These are phyloP conservation scores for Fusarium metavorans DNA, from an alignment of 2,329 filamentous ascomycete genomes.

Conservation along the genomic window DNA sequence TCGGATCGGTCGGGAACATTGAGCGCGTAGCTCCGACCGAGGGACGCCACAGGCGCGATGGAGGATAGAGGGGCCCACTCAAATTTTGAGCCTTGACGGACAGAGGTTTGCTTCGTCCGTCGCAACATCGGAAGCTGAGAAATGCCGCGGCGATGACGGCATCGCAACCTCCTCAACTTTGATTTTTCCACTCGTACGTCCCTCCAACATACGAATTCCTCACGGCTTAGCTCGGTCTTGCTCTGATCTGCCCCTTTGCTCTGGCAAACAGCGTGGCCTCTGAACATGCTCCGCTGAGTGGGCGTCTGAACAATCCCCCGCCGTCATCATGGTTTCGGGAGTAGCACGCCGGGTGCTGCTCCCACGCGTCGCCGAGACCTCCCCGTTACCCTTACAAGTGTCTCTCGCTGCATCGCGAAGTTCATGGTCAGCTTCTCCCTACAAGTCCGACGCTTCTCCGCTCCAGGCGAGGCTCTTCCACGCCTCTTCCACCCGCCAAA, in stretches of 20 bases:
- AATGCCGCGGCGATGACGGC: conserved; percentile 53
- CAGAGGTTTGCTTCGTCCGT: conserved; percentile 30
- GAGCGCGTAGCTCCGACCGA: conserved; percentile 39
- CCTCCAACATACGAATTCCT: conserved; percentile 16
- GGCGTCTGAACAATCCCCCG: conserved; percentile 40
- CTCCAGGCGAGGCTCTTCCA: conserved; percentile 35
- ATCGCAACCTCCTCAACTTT: conserved; percentile 43
- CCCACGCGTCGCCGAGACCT: conserved; percentile 57
- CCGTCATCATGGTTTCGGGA: conserved; percentile 61
- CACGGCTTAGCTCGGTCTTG: conserved; percentile 8
- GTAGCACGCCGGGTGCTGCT: conserved; percentile 63
- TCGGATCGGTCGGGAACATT: conserved; percentile 34
- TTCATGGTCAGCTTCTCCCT: conserved; percentile 35
- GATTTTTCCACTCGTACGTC: conserved; percentile 29
- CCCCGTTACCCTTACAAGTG: conserved; percentile 38
- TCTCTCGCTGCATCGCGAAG: conserved; percentile 37
- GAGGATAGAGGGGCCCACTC: conserved; percentile 37
- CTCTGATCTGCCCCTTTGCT: conserved; percentile 3
- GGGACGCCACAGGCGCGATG: conserved; percentile 23
- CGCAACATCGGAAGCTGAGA: conserved; percentile 46
- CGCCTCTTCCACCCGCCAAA: conserved; percentile 28
- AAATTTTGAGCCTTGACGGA: conserved; percentile 30
- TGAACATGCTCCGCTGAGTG: conserved; percentile 48
- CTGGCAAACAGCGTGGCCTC: conserved; percentile 32
- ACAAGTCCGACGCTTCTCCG: conserved; percentile 28